Percentiles rank a stretch among this genome's conserved stretches.
These are phyloP conservation scores for Colletotrichum caudatum DNA, from an alignment of 2,329 filamentous ascomycete genomes.

Conservation along the genomic window DNA sequence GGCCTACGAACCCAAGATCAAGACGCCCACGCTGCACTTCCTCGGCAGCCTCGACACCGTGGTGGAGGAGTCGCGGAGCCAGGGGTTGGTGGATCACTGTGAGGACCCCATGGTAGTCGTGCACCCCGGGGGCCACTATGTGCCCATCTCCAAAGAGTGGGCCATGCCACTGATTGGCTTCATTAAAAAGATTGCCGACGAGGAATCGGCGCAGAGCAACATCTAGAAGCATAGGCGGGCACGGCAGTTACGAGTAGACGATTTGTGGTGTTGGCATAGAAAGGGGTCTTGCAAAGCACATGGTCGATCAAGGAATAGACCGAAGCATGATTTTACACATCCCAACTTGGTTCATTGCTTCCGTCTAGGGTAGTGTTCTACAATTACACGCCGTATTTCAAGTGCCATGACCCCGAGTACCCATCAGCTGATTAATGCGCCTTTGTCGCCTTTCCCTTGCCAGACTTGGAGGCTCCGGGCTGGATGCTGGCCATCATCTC, in stretches of 20 bases:
- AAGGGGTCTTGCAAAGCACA: not conserved
- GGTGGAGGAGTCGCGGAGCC: slow-evolving; percentile 81
- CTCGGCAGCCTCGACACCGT: slow-evolving; percentile 88
- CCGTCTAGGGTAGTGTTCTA: slow-evolving; percentile 41
- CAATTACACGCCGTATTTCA: slow-evolving; percentile 37
- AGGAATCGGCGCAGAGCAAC: slow-evolving; percentile 43
- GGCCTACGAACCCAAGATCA: slow-evolving; percentile 77
- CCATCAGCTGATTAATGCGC: slow-evolving; percentile 47
- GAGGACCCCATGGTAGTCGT: slow-evolving; percentile 66
- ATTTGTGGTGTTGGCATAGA: slow-evolving; percentile 37
- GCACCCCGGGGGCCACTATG: slow-evolving; percentile 91
- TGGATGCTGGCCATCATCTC: slow-evolving; percentile 99
- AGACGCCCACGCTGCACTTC: slow-evolving; percentile 84
- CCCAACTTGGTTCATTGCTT: slow-evolving; percentile 38
- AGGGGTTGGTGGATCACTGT: slow-evolving; percentile 74
- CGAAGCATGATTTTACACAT: slow-evolving; percentile 35
- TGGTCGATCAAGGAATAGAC: slow-evolving; percentile 35
- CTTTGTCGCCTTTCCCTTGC: slow-evolving; percentile 55
- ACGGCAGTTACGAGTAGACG: slow-evolving; percentile 15
- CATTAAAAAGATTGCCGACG: slow-evolving; percentile 60
- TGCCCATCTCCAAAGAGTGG: slow-evolving; percentile 86
- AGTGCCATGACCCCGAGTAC: slow-evolving; percentile 3
- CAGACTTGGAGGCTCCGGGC: slow-evolving; percentile 61
- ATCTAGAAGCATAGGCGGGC: slow-evolving; percentile 36
- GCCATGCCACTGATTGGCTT: slow-evolving; percentile 81